phyloP scores from a whole-genome alignment of 2,329 filamentous ascomycete genomes.

The Pestalotiopsis sp. region DNA sequence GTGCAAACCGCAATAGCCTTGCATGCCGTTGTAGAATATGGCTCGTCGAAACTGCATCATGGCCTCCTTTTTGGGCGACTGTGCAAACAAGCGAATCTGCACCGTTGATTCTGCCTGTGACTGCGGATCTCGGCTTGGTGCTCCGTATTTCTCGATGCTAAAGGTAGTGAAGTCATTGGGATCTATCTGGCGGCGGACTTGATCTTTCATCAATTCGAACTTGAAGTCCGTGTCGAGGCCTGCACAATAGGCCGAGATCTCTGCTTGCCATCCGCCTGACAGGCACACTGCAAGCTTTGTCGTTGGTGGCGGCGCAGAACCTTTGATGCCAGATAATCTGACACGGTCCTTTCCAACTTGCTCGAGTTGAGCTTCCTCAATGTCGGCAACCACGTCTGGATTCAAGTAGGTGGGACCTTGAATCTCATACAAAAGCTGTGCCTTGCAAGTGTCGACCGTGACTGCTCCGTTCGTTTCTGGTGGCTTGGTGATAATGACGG shows the following conservation, averaged over 20 bases:
- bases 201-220: constrained; percentile 23
- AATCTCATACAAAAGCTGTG: constrained; percentile 47
- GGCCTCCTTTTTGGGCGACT: constrained; percentile 37
- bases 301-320: constrained; percentile 32
- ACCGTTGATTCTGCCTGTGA: constrained; percentile 37
- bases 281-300: constrained; percentile 15
- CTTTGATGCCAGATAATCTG: constrained; percentile 37
- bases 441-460: constrained; percentile 32
- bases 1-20: constrained; percentile 25
- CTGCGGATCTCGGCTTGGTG: constrained; percentile 30
- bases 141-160: constrained; percentile 31
- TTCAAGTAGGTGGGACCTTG: constrained; percentile 48
- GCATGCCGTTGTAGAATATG: constrained; percentile 27
- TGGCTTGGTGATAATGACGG: constrained; percentile 21
- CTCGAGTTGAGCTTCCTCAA: constrained; percentile 45
- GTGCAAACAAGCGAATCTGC: constrained; percentile 38
- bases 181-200: constrained; percentile 30
- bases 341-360: constrained; percentile 42
- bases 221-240: constrained; percentile 16
- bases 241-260: constrained; percentile 4
- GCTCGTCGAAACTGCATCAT: constrained; percentile 26
- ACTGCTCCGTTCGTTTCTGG: constrained; percentile 23
- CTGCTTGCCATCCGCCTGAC: constrained; percentile 14
- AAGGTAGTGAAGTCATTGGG: constrained; percentile 29
- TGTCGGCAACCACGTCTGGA: constrained; percentile 42